Percentiles rank a stretch among this genome's conserved stretches.
Conservation (phyloP, 768 basidiomycete species). For the Lentinula raphanica region DNA sequence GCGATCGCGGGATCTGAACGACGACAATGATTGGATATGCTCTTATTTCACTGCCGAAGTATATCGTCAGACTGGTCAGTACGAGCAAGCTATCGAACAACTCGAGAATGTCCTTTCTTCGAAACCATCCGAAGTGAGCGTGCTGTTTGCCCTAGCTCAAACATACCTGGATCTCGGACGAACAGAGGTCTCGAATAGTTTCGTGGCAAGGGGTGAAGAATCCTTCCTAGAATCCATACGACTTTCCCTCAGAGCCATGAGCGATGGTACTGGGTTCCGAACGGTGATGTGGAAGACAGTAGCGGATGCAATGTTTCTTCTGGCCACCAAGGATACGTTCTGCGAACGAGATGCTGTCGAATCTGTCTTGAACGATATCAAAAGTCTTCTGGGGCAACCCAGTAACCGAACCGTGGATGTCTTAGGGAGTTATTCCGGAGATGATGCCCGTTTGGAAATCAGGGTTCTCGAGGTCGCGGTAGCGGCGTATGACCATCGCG, state of each 20-base stretch:
- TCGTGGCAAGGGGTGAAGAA: slow-evolving; percentile 64
- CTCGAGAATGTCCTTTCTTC: slow-evolving; percentile 52
- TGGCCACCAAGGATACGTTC: slow-evolving; percentile 52
- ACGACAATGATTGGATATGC: slow-evolving; percentile 73
- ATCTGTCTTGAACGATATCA: slow-evolving; percentile 26
- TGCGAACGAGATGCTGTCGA: slow-evolving; percentile 37
- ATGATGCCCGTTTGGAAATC: slow-evolving; percentile 21
- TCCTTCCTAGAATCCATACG: slow-evolving; percentile 63
- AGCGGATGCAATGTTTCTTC: slow-evolving; percentile 67
- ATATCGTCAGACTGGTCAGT: slow-evolving; percentile 70
- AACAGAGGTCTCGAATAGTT: slow-evolving; percentile 62
- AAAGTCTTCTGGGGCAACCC: slow-evolving; percentile 32
- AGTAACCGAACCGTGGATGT: slow-evolving; percentile 38
- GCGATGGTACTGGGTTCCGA: slow-evolving; percentile 57
- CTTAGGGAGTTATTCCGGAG: slow-evolving; percentile 26
- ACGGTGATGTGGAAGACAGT: slow-evolving; percentile 78
- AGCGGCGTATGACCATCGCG: slow-evolving; percentile 55
- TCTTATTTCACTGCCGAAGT: slow-evolving; percentile 82
- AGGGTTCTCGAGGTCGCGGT: slow-evolving; percentile 48
- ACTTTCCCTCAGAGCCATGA: slow-evolving; percentile 43
- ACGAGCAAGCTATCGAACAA: slow-evolving; percentile 65
- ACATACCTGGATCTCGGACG: slow-evolving; percentile 69
- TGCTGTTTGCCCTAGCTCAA: slow-evolving; percentile 65
- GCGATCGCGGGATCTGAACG: slow-evolving; percentile 66
- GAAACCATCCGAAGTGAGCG: slow-evolving; percentile 65